Conservation (phyloP, 1,284 basidiomycete species). For the Dichomitus squalens region DNA sequence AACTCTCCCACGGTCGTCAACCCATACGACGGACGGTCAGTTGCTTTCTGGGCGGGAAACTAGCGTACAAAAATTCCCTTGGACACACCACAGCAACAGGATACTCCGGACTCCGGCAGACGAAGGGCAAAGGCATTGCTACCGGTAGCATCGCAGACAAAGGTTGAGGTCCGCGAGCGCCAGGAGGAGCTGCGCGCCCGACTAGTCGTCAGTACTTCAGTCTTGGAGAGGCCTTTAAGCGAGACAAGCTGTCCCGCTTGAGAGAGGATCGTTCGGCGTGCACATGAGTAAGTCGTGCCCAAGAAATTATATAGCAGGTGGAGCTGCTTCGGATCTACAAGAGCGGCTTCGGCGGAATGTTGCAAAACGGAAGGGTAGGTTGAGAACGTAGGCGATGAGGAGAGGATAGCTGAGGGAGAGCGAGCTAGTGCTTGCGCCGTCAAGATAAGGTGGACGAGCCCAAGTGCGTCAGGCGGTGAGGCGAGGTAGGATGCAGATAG, state of each 20-base stretch:
- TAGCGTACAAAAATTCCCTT: too few relatives aligned
- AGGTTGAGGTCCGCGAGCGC: slow-evolving; percentile 41
- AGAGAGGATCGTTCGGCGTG: slow-evolving; percentile 22
- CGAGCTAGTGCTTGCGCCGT: slow-evolving; percentile 3
- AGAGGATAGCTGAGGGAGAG: slow-evolving; percentile 4
- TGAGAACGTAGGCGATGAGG: background rate
- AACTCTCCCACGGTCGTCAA: too few relatives aligned
- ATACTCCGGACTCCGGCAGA: too few relatives aligned
- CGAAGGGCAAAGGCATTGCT: too few relatives aligned
- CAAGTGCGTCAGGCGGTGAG: slow-evolving; percentile 3
- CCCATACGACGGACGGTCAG: too few relatives aligned
- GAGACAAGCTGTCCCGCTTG: slow-evolving; percentile 37
- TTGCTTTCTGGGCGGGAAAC: too few relatives aligned
- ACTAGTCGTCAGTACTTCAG: slow-evolving; percentile 41
- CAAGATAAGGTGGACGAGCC: slow-evolving; percentile 8
- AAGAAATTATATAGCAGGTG: slow-evolving; percentile 23
- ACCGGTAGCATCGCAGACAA: too few relatives aligned
- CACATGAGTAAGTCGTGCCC: slow-evolving; percentile 19
- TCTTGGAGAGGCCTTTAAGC: slow-evolving; percentile 39
- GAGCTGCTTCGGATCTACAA: slow-evolving; percentile 20
- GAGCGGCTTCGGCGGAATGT: slow-evolving; percentile 23
- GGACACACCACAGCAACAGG: too few relatives aligned
- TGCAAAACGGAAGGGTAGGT: slow-evolving; percentile 17
- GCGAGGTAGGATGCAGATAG: slow-evolving; percentile 3
- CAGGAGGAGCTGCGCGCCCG: slow-evolving; percentile 41